Evolutionary conservation across 2,329 filamentous ascomycete species (phyloP), one percentile per base, ranked within the genome.

Genomic region (Aspergillus hiratsukae): DNA sequence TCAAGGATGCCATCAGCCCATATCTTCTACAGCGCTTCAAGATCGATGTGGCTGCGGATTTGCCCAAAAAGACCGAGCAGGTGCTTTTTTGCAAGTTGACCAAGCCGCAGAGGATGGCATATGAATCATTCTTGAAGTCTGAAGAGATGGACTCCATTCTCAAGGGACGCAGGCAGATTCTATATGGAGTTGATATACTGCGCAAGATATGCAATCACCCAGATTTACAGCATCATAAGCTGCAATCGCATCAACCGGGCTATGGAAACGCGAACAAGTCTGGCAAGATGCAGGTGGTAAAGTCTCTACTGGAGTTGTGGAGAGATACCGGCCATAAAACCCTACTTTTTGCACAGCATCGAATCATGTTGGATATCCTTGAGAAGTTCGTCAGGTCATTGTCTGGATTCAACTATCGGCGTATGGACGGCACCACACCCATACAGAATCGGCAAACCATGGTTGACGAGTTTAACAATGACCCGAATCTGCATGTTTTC

Each of bases 191-290:
- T 60, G 92, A 97, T 65, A 88, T 92, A 27, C 78, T 99, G 41
- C 87, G 94, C 52, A 99, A 99, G 74, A 93, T 99, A 54, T 97
- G 93, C 78, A 99, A 99, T 61, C 95, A 99, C 66, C 94, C 95
- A 0, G 94, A 99, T 75, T 79, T 99, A 1, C 78, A 88, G 1
- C 86, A 94, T 64, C 89, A 86, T 64, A 83, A 82, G 64, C 75
- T 78, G 1, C 63, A 83, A 21, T 80, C 81, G 0, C 75, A 78
- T 54, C 87, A 88, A 63, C 69, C 80, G 1, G 85, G 82, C 10
- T 97, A 92, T 77, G 94, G 94, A 3, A 85, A 81, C 59, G 82
- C 86, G 0, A 82, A 81, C 49, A 89, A 92, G 65, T 97, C 93
- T 2, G 92, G 92, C 2, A 99, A 99, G 76, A 91, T 99, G 87